Percentiles rank a stretch among this genome's conserved stretches.
Conservation (phyloP, 768 basidiomycete genomes). For the Chalciporus piperatus region DNA sequence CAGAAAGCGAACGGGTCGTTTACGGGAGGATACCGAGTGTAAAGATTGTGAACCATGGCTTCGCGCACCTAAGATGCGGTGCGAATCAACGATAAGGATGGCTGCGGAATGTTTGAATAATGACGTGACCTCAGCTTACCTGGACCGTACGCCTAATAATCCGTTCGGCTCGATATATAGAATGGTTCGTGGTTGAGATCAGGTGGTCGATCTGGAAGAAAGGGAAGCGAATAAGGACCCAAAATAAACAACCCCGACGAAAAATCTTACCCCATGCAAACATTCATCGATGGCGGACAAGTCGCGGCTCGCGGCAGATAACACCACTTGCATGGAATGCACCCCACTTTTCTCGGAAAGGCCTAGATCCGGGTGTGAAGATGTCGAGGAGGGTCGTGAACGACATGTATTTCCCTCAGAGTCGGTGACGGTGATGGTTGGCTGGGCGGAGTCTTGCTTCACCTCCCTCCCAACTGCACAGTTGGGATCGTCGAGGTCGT, state of each 20-base stretch:
- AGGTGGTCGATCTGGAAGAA: constrained; percentile 51
- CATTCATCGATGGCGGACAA: constrained; percentile 53
- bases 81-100: background rate
- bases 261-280: constrained; percentile 47
- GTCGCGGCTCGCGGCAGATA: constrained; percentile 56
- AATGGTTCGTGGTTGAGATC: constrained; percentile 51
- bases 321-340: constrained; percentile 44
- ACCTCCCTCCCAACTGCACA: constrained; percentile 40
- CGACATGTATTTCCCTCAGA: constrained; percentile 20
- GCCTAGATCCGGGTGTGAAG: constrained; percentile 7
- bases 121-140: constrained; percentile 33
- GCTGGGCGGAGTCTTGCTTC: constrained; percentile 24
- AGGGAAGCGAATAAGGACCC: constrained; percentile 5
- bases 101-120: background rate
- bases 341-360: constrained; percentile 36
- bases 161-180: constrained; percentile 55
- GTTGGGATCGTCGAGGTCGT: constrained; percentile 39
- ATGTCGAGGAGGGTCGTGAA: constrained; percentile 6
- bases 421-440: constrained; percentile 23
- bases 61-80: constrained; percentile 44
- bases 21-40: constrained; percentile 23
- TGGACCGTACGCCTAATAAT: constrained; percentile 54
- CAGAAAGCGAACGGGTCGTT: constrained; percentile 21
- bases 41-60: constrained; percentile 44
- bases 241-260: constrained; percentile 8